These are phyloP conservation scores for Pinus taeda DNA, from an alignment of 75 land plant genomes.

Conservation along the genomic window DNA sequence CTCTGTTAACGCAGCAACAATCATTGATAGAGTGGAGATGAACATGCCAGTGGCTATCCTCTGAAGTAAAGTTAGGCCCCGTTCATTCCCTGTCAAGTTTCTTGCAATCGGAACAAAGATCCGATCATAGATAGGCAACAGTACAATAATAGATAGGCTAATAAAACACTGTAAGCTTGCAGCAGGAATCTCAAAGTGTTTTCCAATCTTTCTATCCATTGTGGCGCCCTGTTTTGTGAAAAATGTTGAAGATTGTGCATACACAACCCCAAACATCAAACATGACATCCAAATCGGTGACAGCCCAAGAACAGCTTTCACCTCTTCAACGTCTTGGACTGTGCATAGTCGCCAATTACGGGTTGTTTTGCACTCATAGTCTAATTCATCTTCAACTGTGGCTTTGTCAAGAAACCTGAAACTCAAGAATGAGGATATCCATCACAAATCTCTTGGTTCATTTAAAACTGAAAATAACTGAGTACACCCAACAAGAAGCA, in stretches of 20 bases:
- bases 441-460: not conserved
- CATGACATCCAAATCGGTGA: constrained; percentile 80
- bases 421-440: not conserved
- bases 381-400: constrained; percentile 17
- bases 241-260: constrained; percentile 79
- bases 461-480: too few species aligned
- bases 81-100: constrained; percentile 37
- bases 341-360: constrained; percentile 19
- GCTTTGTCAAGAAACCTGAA: constrained; percentile 46
- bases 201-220: constrained; percentile 58
- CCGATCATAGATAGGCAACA: constrained; percentile 81
- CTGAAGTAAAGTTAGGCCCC: constrained; percentile 69
- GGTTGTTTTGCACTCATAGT: not conserved
- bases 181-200: constrained; percentile 68
- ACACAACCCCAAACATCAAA: constrained; percentile 70
- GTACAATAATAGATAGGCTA: constrained; percentile 55
- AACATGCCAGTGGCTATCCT: constrained; percentile 81
- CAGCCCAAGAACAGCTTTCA: constrained; percentile 44
- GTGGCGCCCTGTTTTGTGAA: constrained; percentile 82
- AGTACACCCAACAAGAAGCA: too few species aligned
- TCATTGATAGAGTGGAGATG: constrained; percentile 71
- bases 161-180: constrained; percentile 71
- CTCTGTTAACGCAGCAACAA: constrained; percentile 63
- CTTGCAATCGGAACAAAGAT: constrained; percentile 48
- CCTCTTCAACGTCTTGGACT: constrained; percentile 26